Percentiles rank a stretch among this genome's conserved stretches.
These are phyloP conservation scores for Brassica juncea DNA, from an alignment of 345 rosid genomes.

Conservation along the genomic window DNA sequence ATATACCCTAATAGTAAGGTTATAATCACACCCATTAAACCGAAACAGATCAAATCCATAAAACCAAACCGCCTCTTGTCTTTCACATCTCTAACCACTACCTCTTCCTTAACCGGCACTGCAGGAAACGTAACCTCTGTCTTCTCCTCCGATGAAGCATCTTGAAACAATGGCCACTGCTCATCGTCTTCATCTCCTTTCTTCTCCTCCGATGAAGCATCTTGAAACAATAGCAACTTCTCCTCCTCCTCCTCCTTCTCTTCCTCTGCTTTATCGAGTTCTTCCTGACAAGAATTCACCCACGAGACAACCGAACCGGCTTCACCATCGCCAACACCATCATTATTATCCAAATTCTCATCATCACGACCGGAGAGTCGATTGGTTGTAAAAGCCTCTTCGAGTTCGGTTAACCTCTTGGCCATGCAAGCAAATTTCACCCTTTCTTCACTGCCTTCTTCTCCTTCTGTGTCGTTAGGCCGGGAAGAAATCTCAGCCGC, in stretches of 20 bases:
- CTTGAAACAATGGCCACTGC: constrained; percentile 21
- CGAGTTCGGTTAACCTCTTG: constrained; percentile 25
- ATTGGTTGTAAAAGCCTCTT: neutral
- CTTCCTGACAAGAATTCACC: neutral
- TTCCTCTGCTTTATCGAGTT: neutral
- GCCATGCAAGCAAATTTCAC: constrained; percentile 16
- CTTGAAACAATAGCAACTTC: constrained; percentile 19
- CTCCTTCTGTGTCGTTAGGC: neutral
- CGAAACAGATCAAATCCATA: constrained; percentile 18
- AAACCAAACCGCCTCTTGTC: constrained; percentile 10
- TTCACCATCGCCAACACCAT: neutral
- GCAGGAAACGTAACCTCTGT: neutral
- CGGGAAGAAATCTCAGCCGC: constrained; percentile 32
- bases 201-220: neutral
- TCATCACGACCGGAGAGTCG: neutral
- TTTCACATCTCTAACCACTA: constrained; percentile 2
- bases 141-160: constrained; percentile 14
- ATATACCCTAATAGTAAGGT: constrained; percentile 7
- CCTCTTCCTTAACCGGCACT: constrained; percentile 10
- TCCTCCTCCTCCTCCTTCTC: neutral
- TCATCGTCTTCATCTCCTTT: constrained; percentile 1
- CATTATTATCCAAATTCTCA: neutral
- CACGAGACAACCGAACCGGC: constrained; percentile 12
- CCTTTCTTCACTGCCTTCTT: constrained; percentile 7
- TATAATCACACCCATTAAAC: constrained; percentile 13